Conservation (phyloP, 2,329 filamentous ascomycete species). For the Byssoonygena ceratinophila region DNA sequence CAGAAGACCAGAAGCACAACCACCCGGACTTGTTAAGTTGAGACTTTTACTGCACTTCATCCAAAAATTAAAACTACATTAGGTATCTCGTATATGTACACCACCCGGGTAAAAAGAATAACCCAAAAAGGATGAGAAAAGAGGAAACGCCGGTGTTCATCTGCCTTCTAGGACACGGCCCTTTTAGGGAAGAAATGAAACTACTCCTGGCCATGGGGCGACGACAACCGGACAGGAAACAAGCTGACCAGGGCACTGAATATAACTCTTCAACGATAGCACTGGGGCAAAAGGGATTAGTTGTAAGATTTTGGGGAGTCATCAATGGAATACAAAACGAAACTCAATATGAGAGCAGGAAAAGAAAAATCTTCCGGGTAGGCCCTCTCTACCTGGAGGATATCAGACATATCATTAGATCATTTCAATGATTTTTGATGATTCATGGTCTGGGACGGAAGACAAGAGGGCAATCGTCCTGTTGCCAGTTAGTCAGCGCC, state of each 20-base stretch:
- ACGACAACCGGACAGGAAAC: neutral
- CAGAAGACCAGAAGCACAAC: neutral
- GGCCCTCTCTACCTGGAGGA: constrained; percentile 2
- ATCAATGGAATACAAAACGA: neutral
- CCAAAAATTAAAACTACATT: constrained; percentile 10
- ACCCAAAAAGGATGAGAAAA: neutral
- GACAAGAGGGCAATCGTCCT: constrained; percentile 76
- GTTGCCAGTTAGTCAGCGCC: constrained; percentile 12
- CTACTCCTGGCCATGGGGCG: neutral
- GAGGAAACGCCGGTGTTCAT: neutral
- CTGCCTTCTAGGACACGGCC: neutral
- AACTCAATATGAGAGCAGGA: neutral
- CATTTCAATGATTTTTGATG: constrained; percentile 2
- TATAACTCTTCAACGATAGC: neutral
- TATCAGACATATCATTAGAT: constrained; percentile 6
- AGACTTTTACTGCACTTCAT: neutral
- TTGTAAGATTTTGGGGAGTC: neutral
- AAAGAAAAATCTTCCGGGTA: neutral
- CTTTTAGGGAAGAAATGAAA: neutral
- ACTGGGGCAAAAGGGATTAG: neutral
- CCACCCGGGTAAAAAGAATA: neutral
- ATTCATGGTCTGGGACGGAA: constrained; percentile 45
- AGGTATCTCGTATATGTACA: constrained; percentile 7
- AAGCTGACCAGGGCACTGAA: neutral
- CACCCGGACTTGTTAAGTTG: neutral